Base-by-base conservation (phyloP, 192 early-diverging fungal species). In the Phycomyces blakesleeanus region DNA sequence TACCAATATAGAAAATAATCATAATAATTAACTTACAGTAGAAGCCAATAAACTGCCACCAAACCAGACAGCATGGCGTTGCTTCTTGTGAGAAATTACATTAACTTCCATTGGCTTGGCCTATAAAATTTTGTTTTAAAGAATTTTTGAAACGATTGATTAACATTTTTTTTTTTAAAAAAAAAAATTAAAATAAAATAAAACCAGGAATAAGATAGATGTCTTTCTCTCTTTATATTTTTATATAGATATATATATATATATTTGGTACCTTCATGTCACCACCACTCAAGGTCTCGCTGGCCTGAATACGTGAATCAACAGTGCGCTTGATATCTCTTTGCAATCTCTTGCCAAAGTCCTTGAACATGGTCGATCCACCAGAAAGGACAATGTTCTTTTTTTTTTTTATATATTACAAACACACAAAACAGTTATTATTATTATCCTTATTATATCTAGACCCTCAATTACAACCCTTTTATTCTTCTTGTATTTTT, bases 371-470 rank as follows among this genome's bases (percentile, higher is more conserved):
- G 55, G 97, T 98, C 24, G 94, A 97, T 38, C 97, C 97, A 61
- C 97, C 97, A 42, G 95, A 97, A 26, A 98, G 77, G 26, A 98
- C 97, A 85, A 98, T 98, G 78, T 98, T 97, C 91, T 92, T n/a
- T n/a, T n/a, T n/a, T n/a, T n/a, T n/a, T n/a, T n/a, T 34, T 34
- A 34, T 34, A 34, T 7, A 79, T 24, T 12, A 22, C n/a, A 14
- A 22, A 54, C 2, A 5, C 49, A 9, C 29, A 34, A 50, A 10
- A 20, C 3, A 2, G 10, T 50, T 9, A 50, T 50, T 50, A 50
- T 22, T 7, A 24, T 25, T 55, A 2, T 5, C 53, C 14, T 55
- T 25, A 12, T 55, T 25, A 0, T 26, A 7, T 24, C 12, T n/a
- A n/a, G n/a, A n/a, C n/a, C n/a, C n/a, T n/a, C n/a, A n/a, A n/a